phyloP scores from a whole-genome alignment of 1,284 basidiomycete genomes.

The Bothia castanella region DNA sequence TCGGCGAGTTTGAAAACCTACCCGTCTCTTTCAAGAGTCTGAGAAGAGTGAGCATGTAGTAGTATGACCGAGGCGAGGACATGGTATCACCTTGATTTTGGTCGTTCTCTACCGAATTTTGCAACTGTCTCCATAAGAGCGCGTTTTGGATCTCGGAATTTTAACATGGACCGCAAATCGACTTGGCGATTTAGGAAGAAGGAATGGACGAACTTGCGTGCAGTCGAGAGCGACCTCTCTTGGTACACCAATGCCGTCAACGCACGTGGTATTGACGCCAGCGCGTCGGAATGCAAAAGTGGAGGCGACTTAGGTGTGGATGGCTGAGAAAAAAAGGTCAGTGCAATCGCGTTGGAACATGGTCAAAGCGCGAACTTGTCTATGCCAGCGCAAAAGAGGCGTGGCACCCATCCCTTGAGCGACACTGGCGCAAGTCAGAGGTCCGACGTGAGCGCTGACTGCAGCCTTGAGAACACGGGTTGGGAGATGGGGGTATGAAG shows the following conservation, averaged over 20 bases:
- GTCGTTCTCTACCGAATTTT: conserved; percentile 71
- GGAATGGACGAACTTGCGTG: conserved; percentile 80
- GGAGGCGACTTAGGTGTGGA: conserved; percentile 45
- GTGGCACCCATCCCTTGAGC: conserved; percentile 77
- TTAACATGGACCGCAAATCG: conserved; percentile 81
- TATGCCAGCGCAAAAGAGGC: conserved; percentile 66
- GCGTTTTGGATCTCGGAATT: conserved; percentile 84
- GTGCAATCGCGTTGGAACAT: neutral
- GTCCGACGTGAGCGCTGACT: conserved; percentile 88
- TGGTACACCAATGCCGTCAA: conserved; percentile 75
- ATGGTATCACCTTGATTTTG: conserved; percentile 62
- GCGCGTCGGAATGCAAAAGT: conserved; percentile 65
- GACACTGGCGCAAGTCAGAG: conserved; percentile 76
- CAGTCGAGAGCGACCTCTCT: conserved; percentile 72
- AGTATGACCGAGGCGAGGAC: neutral
- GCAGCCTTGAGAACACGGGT: conserved; percentile 88
- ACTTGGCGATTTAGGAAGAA: conserved; percentile 83
- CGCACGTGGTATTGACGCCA: conserved; percentile 72
- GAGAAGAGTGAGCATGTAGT: conserved; percentile 2
- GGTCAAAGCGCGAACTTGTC: conserved; percentile 46
- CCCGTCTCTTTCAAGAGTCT: conserved; percentile 90
- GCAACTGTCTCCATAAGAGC: conserved; percentile 74
- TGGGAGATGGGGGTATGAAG: conserved; percentile 87
- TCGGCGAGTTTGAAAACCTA: conserved; percentile 80
- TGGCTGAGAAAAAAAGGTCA: conserved; percentile 38